Evolutionary conservation across 2,329 filamentous ascomycete genomes (phyloP).

Genomic region (Spiromastix sp.): DNA sequence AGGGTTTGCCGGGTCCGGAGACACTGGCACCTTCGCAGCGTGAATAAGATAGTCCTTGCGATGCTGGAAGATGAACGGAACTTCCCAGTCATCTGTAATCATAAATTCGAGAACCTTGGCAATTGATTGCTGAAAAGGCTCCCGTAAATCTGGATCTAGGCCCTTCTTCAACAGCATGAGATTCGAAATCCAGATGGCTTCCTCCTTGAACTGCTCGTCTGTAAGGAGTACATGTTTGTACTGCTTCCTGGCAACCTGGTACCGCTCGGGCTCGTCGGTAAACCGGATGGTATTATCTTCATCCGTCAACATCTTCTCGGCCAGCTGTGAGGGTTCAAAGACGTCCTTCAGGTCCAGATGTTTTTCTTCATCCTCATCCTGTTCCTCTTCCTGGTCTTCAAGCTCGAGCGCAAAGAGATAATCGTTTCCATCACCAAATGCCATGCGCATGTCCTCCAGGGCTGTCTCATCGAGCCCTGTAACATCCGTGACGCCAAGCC

Average conservation of each 20-base stretch:
- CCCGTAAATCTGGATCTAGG: conserved; percentile 59
- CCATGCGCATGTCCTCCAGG: conserved; percentile 89
- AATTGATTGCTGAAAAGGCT: conserved; percentile 78
- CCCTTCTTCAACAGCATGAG: conserved; percentile 83
- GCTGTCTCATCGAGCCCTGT: conserved; percentile 84
- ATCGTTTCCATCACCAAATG: conserved; percentile 91
- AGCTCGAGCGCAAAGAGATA: conserved; percentile 89
- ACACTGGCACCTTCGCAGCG: conserved; percentile 58
- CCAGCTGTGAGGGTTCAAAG: conserved; percentile 90
- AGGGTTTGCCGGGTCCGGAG: conserved; percentile 53
- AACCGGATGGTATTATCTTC: conserved; percentile 86
- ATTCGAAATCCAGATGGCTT: conserved; percentile 83
- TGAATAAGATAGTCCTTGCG: conserved; percentile 97
- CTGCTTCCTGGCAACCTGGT: conserved; percentile 80
- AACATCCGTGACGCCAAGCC: conserved; percentile 62
- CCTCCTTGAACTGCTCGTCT: conserved; percentile 79
- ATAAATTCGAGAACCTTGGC: conserved; percentile 92
- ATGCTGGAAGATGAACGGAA: conserved; percentile 96
- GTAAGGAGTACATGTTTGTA: conserved; percentile 75
- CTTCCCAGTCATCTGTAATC: conserved; percentile 86
- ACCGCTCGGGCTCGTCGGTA: conserved; percentile 84
- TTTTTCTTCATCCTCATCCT: conserved; percentile 67
- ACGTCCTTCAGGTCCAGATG: conserved; percentile 92
- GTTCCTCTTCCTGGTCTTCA: conserved; percentile 73
- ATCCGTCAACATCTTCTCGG: conserved; percentile 89